Percentiles rank a stretch among this genome's conserved stretches.
Conservation (phyloP, 371 early-diverging fungal genomes). For the Coemansia sp. region DNA sequence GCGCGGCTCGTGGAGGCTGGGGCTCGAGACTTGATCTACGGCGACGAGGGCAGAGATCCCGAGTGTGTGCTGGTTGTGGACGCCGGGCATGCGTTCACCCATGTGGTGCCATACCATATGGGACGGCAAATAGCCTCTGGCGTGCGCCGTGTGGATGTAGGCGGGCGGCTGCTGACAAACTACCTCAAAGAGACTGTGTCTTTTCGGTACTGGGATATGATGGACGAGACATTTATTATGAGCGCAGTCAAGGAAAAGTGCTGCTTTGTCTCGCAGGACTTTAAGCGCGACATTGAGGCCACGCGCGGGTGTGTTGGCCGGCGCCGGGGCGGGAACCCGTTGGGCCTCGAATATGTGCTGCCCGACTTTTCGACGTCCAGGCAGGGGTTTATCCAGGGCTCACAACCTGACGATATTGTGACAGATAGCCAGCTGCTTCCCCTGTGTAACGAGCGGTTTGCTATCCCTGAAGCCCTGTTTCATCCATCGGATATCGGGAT, state of each 20-base stretch:
- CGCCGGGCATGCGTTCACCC: slow-evolving; percentile 80
- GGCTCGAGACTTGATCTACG: slow-evolving; percentile 17
- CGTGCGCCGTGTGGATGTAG: slow-evolving; percentile 69
- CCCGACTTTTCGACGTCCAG: slow-evolving; percentile 69
- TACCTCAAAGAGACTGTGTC: slow-evolving; percentile 86
- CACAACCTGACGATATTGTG: slow-evolving; percentile 1
- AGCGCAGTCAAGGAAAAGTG: slow-evolving; percentile 81
- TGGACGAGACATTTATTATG: slow-evolving; percentile 84
- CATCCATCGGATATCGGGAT: slow-evolving; percentile 78
- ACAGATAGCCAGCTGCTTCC: slow-evolving; percentile 58
- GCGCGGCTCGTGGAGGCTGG: slow-evolving; percentile 9
- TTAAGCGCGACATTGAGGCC: slow-evolving; percentile 62
- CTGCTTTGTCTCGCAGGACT: slow-evolving; percentile 74
- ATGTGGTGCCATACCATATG: slow-evolving; percentile 69
- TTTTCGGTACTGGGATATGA: slow-evolving; percentile 87
- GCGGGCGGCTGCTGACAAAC: slow-evolving; percentile 82
- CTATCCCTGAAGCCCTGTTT: slow-evolving; percentile 81
- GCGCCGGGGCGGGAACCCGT: slow-evolving; percentile 51
- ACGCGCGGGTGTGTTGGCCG: slow-evolving; percentile 58
- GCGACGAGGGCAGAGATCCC: slow-evolving; percentile 16
- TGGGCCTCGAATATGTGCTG: slow-evolving; percentile 74
- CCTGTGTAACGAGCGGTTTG: slow-evolving; percentile 83
- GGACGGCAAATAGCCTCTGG: slow-evolving; percentile 60
- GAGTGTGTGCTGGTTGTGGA: slow-evolving; percentile 77
- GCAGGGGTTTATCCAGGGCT: slow-evolving; percentile 62